phyloP scores from a whole-genome alignment of 73 alveolate species.

The Diophrys appendiculata region DNA sequence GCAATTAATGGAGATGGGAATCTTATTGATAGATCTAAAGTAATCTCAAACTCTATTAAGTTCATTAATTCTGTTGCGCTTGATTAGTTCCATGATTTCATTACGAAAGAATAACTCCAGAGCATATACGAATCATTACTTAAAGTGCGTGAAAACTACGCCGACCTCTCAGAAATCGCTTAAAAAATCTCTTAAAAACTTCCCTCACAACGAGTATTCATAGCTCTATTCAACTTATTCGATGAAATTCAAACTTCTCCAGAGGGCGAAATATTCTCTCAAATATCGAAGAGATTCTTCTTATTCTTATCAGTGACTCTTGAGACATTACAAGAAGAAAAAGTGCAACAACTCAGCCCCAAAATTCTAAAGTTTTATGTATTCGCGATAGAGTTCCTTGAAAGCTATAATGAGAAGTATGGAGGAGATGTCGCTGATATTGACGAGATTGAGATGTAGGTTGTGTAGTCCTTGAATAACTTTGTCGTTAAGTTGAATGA shows the following conservation, averaged over 20 bases:
- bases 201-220: slow-evolving; percentile 5
- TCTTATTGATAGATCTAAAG: too few species aligned
- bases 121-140: too few species aligned
- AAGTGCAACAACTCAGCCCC: slow-evolving; percentile 28
- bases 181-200: slow-evolving; percentile 1
- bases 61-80: too few species aligned
- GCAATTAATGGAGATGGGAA: too few species aligned
- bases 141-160: too few species aligned
- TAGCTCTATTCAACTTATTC: slow-evolving; percentile 15
- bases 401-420: not conserved
- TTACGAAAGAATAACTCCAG: too few species aligned
- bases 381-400: slow-evolving; percentile 13
- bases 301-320: not conserved
- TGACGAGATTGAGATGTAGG: slow-evolving; percentile 2
- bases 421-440: not conserved
- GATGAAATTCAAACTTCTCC: not conserved
- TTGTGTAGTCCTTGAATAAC: slow-evolving; percentile 15
- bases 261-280: not conserved
- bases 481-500: slow-evolving; percentile 63
- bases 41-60: too few species aligned
- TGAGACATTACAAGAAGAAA: slow-evolving; percentile 37
- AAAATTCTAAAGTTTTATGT: slow-evolving; percentile 40
- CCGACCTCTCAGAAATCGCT: too few species aligned
- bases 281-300: slow-evolving; percentile 11
- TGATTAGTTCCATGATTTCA: too few species aligned